Conservation (phyloP, 2,329 filamentous ascomycete genomes). For the Rhynchosporium agropyri region DNA sequence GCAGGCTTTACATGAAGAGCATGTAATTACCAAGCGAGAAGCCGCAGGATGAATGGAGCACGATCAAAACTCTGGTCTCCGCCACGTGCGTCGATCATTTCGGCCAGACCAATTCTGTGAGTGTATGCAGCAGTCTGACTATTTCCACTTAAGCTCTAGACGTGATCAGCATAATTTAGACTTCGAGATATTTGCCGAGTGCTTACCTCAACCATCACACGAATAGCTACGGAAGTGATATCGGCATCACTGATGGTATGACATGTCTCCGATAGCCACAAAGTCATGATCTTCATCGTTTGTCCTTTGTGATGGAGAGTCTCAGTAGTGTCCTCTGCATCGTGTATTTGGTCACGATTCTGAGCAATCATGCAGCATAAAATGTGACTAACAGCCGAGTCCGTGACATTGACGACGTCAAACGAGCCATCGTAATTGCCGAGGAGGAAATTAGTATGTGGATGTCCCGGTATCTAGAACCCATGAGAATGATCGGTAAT, state of each 20-base stretch:
- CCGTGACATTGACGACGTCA: neutral
- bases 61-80: neutral
- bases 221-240: neutral
- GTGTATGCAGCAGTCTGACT: neutral
- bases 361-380: slow-evolving; percentile 2
- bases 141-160: neutral
- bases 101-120: neutral
- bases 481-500: no score
- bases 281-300: slow-evolving; percentile 24
- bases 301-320: slow-evolving; percentile 24
- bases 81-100: neutral
- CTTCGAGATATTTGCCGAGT: neutral
- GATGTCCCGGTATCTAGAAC: neutral
- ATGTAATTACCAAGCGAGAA: neutral
- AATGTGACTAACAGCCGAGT: neutral
- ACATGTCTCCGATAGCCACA: slow-evolving; percentile 1
- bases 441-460: neutral
- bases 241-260: slow-evolving; percentile 11
- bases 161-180: no score
- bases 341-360: neutral
- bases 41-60: neutral
- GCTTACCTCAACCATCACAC: neutral
- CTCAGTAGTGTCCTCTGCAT: slow-evolving; percentile 15
- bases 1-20: no score
- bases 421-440: neutral